Conservation (phyloP, 2,329 filamentous ascomycete species). For the Fusarium humuli region DNA sequence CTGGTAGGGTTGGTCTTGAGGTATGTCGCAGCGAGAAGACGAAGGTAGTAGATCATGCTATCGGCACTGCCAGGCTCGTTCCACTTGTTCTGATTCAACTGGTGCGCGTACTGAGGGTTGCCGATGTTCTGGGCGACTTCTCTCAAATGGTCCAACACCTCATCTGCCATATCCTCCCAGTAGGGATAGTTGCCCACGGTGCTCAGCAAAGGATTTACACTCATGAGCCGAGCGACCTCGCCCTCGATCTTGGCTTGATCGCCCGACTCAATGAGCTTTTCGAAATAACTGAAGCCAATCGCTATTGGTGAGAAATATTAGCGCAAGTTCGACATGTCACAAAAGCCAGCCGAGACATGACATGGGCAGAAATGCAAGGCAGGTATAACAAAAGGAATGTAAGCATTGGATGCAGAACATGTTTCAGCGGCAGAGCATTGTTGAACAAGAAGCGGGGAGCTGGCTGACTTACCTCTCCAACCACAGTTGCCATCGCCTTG, state of each 20-base stretch:
- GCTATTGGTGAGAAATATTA: slow-evolving; percentile 63
- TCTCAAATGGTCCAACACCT: slow-evolving; percentile 75
- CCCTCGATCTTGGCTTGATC: slow-evolving; percentile 73
- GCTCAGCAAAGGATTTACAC: slow-evolving; percentile 76
- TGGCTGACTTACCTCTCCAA: slow-evolving; percentile 83
- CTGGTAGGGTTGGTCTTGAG: slow-evolving; percentile 78
- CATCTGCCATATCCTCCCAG: slow-evolving; percentile 85
- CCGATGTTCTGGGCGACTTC: slow-evolving; percentile 70
- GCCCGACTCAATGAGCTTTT: slow-evolving; percentile 78
- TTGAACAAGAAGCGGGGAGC: slow-evolving; percentile 20
- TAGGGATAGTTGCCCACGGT: slow-evolving; percentile 77
- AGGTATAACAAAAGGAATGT: slow-evolving; percentile 21
- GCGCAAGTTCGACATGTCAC: slow-evolving; percentile 25
- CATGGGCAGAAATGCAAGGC: slow-evolving; percentile 23
- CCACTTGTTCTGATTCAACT: slow-evolving; percentile 73
- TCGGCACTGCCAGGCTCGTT: slow-evolving; percentile 77
- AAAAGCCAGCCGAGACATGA: slow-evolving; percentile 34
- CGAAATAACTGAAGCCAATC: slow-evolving; percentile 92
- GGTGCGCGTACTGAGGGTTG: slow-evolving; percentile 67
- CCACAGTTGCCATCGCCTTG: slow-evolving; percentile 96
- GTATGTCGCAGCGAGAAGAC: slow-evolving; percentile 86
- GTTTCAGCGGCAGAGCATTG: slow-evolving; percentile 11
- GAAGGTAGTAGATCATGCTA: slow-evolving; percentile 84
- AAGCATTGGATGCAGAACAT: slow-evolving; percentile 13
- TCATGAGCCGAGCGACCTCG: slow-evolving; percentile 78